Conservation (phyloP, 108 stramenopile species). For the Conticribra weissflogii region DNA sequence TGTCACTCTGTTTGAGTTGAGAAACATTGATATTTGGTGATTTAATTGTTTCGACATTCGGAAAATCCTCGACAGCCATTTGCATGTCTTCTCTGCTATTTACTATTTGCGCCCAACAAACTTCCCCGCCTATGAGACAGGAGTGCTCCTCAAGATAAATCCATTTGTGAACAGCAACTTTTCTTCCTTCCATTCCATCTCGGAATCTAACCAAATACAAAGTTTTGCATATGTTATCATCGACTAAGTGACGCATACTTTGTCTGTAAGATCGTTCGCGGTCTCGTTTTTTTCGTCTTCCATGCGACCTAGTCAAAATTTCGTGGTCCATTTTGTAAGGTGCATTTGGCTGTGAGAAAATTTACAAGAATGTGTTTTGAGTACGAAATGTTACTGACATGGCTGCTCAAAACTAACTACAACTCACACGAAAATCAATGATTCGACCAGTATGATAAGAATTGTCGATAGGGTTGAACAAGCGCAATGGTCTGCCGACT, state of each 20-base stretch:
- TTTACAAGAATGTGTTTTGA: background rate
- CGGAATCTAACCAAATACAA: constrained; percentile 46
- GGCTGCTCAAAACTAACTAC: background rate
- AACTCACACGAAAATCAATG: constrained; percentile 23
- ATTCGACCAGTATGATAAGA: constrained; percentile 52
- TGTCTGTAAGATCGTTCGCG: background rate
- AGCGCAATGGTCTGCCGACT: constrained; percentile 39
- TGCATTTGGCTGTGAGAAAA: constrained; percentile 17
- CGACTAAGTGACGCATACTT: constrained; percentile 22
- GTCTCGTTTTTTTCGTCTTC: background rate
- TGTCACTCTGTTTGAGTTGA: background rate
- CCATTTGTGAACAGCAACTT: constrained; percentile 47
- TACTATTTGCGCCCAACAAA: constrained; percentile 44
- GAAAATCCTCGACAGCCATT: too few species aligned
- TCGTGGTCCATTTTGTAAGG: constrained; percentile 30
- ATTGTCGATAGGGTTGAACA: constrained; percentile 46
- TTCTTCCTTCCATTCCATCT: constrained; percentile 47
- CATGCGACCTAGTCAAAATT: constrained; percentile 8
- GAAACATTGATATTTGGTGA: background rate
- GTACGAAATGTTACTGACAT: background rate
- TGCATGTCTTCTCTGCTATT: background rate
- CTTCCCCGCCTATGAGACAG: constrained; percentile 31
- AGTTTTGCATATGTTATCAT: constrained; percentile 29
- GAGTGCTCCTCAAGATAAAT: constrained; percentile 52
- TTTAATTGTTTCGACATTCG: too few species aligned